Conservation (phyloP, 169 alveolate genomes). For the Babesia gibsoni region DNA sequence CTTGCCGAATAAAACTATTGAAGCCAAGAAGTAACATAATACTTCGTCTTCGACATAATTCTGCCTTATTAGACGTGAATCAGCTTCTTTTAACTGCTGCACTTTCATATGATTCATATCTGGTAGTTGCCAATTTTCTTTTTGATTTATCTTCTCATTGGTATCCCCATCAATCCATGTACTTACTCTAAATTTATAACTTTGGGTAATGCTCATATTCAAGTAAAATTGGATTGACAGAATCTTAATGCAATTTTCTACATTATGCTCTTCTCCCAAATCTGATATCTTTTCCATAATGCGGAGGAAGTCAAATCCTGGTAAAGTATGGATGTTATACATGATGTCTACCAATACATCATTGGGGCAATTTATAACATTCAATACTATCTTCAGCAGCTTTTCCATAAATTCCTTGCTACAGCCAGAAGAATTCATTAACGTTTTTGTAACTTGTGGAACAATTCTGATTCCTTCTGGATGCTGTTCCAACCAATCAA, state of each 20-base stretch:
- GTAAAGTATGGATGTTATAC: constrained; percentile 26
- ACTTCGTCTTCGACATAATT: background rate
- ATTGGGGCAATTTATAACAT: background rate
- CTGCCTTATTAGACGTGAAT: background rate
- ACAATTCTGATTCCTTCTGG: background rate
- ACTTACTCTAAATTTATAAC: background rate
- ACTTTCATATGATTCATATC: background rate
- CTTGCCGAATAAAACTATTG: background rate
- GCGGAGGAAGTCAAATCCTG: background rate
- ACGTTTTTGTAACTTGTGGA: constrained; percentile 2
- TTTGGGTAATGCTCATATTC: background rate
- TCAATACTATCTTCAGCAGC: background rate
- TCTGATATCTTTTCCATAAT: background rate
- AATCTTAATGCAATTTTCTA: constrained; percentile 2
- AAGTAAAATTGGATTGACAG: background rate
- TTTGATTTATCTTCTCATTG: background rate
- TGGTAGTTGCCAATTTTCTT: background rate
- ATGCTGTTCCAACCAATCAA: background rate
- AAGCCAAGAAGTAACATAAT: constrained; percentile 12
- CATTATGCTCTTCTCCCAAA: background rate
- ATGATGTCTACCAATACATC: constrained; percentile 20
- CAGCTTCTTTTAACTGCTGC: too few relatives aligned
- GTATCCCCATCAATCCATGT: background rate
- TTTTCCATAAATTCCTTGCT: background rate
- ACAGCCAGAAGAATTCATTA: constrained; percentile 10